Base-by-base conservation (phyloP, 1,139 yeast species). In the Taphrina betulina region DNA sequence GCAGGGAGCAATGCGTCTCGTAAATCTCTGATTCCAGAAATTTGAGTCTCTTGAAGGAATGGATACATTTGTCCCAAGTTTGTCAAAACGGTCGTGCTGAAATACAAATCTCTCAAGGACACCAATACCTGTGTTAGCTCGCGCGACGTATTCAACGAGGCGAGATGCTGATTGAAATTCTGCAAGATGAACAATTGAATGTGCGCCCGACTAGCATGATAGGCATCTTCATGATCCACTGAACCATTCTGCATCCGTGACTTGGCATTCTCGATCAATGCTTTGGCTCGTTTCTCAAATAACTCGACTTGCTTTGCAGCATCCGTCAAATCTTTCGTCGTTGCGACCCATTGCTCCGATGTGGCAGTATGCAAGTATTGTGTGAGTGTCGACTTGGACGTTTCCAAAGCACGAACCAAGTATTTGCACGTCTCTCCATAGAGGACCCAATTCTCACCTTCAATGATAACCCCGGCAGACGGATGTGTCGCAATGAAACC, bases 21-120 rank as follows among this genome's bases (percentile, higher is more conserved):
- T 14, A 67, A 65, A 23, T 59, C 61, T 28, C 72, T 67, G 40
- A 73, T 66, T 37, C 60, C 57, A 57, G 66, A 68, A 24, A 74
- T 64, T 54, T 70, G 72, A 20, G 57, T 60, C 12, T 73, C 63
- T 20, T 67, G 60, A 41, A 85, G 72, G 60, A 83, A 79, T 65
- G 85, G 85, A 68, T 86, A 76, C 74, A 88, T 88, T 57, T 80
- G 77, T 59, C 92, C 86, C 37, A 89, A 78, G 70, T 82, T 87
- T 61, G 78, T 79, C 67, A 88, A 94, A 62, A 88, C 78, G 62
- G 85, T 78, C 65, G 84, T 75, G 50, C 86, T 73, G 2, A 88
- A 83, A 69, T 83, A 86, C 61, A 85, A 71, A 64, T 71, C 72
- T 48, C 80, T 81, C 60, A 87, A 70, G 40, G 73, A 70, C 57